Percentiles rank a stretch among this genome's conserved stretches.
Conservation (phyloP, 2,329 filamentous ascomycete species). For the Hypoxylon sp. region DNA sequence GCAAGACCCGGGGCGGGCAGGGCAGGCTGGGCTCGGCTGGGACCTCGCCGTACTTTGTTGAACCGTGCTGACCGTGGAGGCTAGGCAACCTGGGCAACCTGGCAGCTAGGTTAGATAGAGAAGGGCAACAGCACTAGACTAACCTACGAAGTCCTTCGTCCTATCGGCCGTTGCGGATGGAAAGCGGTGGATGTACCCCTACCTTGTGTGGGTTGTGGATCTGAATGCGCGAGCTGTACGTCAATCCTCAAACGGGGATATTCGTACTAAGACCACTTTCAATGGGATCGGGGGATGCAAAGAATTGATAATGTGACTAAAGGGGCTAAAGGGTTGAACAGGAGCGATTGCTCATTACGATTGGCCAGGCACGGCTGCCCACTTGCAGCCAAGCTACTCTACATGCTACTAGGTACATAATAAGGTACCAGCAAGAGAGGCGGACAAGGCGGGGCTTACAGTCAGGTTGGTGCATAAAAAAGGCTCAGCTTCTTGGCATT, state of each 20-base stretch:
- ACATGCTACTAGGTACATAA: neutral
- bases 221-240: too few species aligned
- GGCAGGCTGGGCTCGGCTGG: constrained; percentile 10
- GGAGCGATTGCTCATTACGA: constrained; percentile 5
- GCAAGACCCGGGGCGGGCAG: constrained; percentile 27
- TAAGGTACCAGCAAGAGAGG: neutral
- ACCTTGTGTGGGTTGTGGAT: too few species aligned
- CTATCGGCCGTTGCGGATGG: constrained; percentile 6
- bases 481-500: constrained; percentile 20
- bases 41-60: constrained; percentile 9
- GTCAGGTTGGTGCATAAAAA: neutral
- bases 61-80: constrained; percentile 1
- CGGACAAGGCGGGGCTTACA: neutral
- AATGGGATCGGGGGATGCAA: constrained; percentile 37
- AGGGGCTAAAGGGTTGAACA: constrained; percentile 19
- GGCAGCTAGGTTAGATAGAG: constrained; percentile 5
- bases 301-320: constrained; percentile 34
- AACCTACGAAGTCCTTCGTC: constrained; percentile 1
- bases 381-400: constrained; percentile 19
- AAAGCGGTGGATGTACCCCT: constrained; percentile 17
- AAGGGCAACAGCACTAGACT: constrained; percentile 25
- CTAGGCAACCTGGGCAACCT: too few species aligned
- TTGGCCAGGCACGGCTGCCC: constrained; percentile 33
- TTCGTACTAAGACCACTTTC: constrained; percentile 28
- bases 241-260: too few species aligned